Evolutionary conservation across 345 rosid species (phyloP).

Genomic region (Aethionema arabicum): DNA sequence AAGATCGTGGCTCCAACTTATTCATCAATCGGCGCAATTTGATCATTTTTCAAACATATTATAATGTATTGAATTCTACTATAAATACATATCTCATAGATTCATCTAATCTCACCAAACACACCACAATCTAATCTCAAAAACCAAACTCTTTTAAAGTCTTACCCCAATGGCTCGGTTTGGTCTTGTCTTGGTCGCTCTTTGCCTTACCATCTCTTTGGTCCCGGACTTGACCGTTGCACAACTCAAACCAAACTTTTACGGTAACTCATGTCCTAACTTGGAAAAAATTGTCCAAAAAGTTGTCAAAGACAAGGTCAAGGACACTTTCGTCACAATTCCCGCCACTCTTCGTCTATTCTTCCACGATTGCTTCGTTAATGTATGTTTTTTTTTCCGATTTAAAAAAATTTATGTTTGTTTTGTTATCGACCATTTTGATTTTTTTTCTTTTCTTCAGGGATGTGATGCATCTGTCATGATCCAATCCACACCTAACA

Average conservation of each 20-base stretch:
- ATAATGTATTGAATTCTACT: background rate
- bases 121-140: background rate
- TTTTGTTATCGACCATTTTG: background rate
- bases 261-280: conserved; percentile 58
- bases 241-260: conserved; percentile 53
- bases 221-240: conserved; percentile 53
- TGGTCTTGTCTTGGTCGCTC: conserved; percentile 32
- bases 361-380: conserved; percentile 84
- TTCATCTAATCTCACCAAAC: conserved; percentile 11
- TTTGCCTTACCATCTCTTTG: conserved; percentile 43
- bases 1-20: conserved; percentile 36
- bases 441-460: conserved; percentile 27
- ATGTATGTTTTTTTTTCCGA: conserved; percentile 39
- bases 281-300: conserved; percentile 59
- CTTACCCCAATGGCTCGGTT: conserved; percentile 33
- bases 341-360: conserved; percentile 87
- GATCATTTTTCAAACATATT: conserved; percentile 6
- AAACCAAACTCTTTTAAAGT: background rate
- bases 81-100: conserved; percentile 27
- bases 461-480: conserved; percentile 85
- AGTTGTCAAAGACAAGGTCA: conserved; percentile 47
- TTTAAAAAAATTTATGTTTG: conserved; percentile 7
- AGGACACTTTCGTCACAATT: conserved; percentile 64
- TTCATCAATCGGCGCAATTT: conserved; percentile 2
- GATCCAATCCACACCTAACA: conserved; percentile 48